Percentiles rank a stretch among this genome's conserved stretches.
Conservation (phyloP, 805 yeast genomes). For the Wickerhamomyces canadensis region DNA sequence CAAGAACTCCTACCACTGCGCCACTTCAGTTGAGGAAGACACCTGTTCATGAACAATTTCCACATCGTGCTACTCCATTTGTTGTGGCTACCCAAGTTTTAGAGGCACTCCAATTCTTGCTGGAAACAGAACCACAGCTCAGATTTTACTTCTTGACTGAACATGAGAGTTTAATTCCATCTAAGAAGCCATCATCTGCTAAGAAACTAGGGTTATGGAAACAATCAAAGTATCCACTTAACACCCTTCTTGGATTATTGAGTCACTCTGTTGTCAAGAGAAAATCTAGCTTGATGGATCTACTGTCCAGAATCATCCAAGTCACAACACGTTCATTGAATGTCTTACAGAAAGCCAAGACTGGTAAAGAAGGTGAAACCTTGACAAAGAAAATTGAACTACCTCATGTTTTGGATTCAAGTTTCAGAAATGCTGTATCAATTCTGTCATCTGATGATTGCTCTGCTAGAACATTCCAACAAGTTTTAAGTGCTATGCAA, state of each 20-base stretch:
- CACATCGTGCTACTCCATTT: constrained; percentile 60
- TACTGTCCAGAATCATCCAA: constrained; percentile 68
- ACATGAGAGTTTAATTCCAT: constrained; percentile 46
- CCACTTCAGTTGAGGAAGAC: constrained; percentile 41
- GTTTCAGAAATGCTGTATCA: constrained; percentile 56
- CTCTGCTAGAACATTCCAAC: constrained; percentile 77
- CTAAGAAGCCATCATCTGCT: constrained; percentile 28
- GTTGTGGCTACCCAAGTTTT: constrained; percentile 72
- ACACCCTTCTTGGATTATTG: constrained; percentile 55
- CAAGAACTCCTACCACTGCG: constrained; percentile 16
- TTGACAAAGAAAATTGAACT: constrained; percentile 31
- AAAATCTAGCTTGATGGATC: constrained; percentile 72
- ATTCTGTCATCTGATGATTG: constrained; percentile 79
- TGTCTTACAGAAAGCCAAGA: constrained; percentile 40
- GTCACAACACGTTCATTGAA: constrained; percentile 70
- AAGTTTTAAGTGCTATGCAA: constrained; percentile 76
- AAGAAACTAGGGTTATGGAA: constrained; percentile 32
- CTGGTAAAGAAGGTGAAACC: constrained; percentile 14
- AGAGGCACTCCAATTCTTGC: constrained; percentile 65
- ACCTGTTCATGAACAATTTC: constrained; percentile 39
- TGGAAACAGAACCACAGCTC: constrained; percentile 62
- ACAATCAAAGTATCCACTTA: constrained; percentile 64
- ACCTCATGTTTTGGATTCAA: constrained; percentile 60
- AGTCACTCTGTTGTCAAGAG: constrained; percentile 61
- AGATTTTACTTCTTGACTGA: constrained; percentile 75